Evolutionary conservation across 352 stramenopile species (phyloP).

Genomic region (Pythium insidiosum): DNA sequence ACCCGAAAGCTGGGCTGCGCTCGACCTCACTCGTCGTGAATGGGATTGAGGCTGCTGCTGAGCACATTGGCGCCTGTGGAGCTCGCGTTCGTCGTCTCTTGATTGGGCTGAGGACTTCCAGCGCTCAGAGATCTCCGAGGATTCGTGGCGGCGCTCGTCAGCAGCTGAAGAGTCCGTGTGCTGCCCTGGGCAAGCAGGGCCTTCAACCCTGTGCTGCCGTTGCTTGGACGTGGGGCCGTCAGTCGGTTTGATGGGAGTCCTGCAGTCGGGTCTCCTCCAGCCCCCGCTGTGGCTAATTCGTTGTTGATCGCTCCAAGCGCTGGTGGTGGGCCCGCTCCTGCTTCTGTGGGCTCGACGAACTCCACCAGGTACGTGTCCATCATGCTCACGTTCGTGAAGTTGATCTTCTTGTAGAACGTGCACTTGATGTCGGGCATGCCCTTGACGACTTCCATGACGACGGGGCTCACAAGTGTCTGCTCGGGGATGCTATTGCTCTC

Average conservation of each 20-base stretch:
- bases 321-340: too few species aligned
- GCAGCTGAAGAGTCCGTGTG: constrained; percentile 17
- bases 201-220: constrained; percentile 2
- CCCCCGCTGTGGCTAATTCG: too few species aligned
- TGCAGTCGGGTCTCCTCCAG: too few species aligned
- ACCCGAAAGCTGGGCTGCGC: too few species aligned
- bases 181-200: constrained; percentile 16
- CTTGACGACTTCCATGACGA: constrained; percentile 76
- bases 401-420: constrained; percentile 75
- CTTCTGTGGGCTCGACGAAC: constrained; percentile 42
- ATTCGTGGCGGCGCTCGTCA: constrained; percentile 1
- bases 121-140: constrained; percentile 10
- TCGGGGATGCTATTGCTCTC: constrained; percentile 80
- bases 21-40: constrained; percentile 2
- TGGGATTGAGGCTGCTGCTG: neutral
- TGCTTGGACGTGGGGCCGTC: too few species aligned
- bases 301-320: too few species aligned
- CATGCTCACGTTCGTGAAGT: constrained; percentile 72
- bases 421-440: constrained; percentile 81
- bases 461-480: constrained; percentile 67
- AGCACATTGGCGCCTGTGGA: neutral
- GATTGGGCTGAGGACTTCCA: too few species aligned
- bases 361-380: constrained; percentile 85
- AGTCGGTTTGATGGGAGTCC: too few species aligned
- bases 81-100: neutral